Evolutionary conservation across 257 asterid species (phyloP).

Genomic region (Solanum verrucosum): DNA sequence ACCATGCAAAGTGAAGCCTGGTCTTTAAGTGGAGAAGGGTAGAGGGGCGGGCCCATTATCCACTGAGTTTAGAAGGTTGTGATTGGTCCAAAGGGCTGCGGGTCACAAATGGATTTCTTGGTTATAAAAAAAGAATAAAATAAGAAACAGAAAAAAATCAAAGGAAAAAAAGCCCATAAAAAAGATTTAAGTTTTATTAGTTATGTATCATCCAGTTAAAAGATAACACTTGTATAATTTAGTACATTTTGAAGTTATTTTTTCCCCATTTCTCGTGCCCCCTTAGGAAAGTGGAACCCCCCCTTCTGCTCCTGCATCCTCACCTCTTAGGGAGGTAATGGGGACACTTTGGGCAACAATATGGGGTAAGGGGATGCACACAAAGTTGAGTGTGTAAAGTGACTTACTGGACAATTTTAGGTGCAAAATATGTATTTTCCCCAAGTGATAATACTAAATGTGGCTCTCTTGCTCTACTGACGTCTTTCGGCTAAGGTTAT

Average conservation of each 20-base stretch:
- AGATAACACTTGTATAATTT: not conserved
- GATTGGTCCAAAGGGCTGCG: no score
- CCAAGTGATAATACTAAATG: not conserved
- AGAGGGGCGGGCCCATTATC: no score
- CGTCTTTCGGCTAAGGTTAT: not conserved
- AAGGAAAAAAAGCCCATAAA: not conserved
- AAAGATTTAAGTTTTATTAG: not conserved
- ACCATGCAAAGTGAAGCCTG: no score
- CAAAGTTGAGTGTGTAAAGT: not conserved
- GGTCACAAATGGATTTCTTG: no score
- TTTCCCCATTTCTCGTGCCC: not conserved
- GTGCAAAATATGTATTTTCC: not conserved
- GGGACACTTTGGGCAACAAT: not conserved
- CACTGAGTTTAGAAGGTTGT: no score
- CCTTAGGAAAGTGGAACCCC: not conserved
- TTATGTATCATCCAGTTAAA: not conserved
- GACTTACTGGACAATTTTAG: not conserved
- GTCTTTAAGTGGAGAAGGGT: no score
- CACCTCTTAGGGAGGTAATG: not conserved
- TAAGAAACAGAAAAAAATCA: no score
- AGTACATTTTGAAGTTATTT: not conserved
- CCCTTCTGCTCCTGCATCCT: no score
- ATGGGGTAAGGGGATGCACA: not conserved
- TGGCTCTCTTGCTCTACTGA: not conserved
- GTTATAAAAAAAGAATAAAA: no score